Evolutionary conservation across 768 basidiomycete genomes (phyloP).

Genomic region (Favolaschia claudopus): DNA sequence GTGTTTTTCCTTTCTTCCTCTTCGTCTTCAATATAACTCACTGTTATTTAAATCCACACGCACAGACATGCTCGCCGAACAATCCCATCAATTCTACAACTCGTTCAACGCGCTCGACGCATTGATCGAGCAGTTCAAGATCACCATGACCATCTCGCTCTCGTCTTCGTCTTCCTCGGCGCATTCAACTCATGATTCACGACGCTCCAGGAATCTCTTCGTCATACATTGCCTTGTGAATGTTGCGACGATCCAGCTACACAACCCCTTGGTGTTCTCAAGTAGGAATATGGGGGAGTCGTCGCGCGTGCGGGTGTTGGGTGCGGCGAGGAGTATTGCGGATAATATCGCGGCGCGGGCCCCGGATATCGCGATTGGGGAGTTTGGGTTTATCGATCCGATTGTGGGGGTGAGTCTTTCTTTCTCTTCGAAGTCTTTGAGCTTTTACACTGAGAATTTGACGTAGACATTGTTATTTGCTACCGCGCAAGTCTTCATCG

Average conservation of each 20-base stretch:
- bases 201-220: slow-evolving; percentile 11
- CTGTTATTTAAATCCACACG: not conserved
- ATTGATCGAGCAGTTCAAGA: slow-evolving; percentile 26
- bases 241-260: slow-evolving; percentile 35
- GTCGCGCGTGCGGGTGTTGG: slow-evolving; percentile 3
- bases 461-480: not conserved
- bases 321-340: too few species aligned
- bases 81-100: slow-evolving; percentile 27
- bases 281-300: not conserved
- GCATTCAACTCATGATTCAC: not conserved
- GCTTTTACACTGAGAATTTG: not conserved
- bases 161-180: not conserved
- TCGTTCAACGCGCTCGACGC: slow-evolving; percentile 34
- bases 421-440: not conserved
- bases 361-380: too few species aligned
- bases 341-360: not conserved
- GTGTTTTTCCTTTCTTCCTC: too few species aligned
- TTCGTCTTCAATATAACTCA: not conserved
- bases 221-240: slow-evolving; percentile 32
- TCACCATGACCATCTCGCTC: not conserved
- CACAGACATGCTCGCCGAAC: slow-evolving; percentile 28
- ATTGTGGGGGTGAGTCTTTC: not conserved
- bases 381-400: slow-evolving; percentile 1
- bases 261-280: slow-evolving; percentile 28
- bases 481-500: slow-evolving; percentile 1